Percentiles rank a stretch among this genome's conserved stretches.
Conservation (phyloP, 2,329 filamentous ascomycete species). For the Diplodia scrobiculata region DNA sequence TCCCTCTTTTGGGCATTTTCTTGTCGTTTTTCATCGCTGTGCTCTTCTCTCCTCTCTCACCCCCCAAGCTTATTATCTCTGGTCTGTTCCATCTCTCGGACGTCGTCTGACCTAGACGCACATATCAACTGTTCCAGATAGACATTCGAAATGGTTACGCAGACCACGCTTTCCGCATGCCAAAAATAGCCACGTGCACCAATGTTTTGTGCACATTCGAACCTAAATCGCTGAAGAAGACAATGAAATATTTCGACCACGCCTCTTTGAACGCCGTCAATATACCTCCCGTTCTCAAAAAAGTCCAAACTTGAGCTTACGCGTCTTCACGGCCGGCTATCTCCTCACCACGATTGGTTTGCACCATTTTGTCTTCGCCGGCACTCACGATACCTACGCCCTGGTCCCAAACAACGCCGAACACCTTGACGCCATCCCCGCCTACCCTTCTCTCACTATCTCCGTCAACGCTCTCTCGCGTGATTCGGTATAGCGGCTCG, state of each 20-base stretch:
- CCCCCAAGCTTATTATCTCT: background rate
- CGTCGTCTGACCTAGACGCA: background rate
- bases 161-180: background rate
- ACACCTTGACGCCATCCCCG: conserved; percentile 87
- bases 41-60: background rate
- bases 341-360: conserved; percentile 66
- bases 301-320: background rate
- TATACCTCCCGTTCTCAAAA: background rate
- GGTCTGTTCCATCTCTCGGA: background rate
- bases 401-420: conserved; percentile 82
- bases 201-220: background rate
- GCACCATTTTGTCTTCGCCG: conserved; percentile 91
- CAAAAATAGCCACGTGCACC: background rate
- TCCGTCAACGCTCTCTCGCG: conserved; percentile 66
- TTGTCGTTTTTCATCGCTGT: background rate
- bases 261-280: background rate
- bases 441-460: conserved; percentile 63
- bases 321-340: background rate
- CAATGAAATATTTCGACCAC: background rate
- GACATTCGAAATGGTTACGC: background rate
- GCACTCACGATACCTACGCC: conserved; percentile 85
- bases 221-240: background rate
- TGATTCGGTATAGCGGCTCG: conserved; percentile 75
- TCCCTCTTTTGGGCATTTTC: background rate
- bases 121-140: background rate